These are phyloP conservation scores for Cardamine occulta DNA, from an alignment of 345 rosid genomes.

Conservation along the genomic window DNA sequence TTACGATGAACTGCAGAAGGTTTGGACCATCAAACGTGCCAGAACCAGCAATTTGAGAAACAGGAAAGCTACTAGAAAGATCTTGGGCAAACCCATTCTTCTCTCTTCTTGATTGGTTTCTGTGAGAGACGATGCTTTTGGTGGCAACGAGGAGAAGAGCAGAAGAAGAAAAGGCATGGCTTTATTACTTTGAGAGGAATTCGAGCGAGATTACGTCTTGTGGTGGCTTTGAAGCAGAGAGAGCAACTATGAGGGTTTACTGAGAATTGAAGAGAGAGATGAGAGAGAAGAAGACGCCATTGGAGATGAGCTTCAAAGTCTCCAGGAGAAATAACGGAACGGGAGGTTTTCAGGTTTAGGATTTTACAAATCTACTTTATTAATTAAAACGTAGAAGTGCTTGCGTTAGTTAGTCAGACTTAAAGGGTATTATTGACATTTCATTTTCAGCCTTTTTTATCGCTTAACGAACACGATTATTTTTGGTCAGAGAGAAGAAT, in stretches of 20 bases:
- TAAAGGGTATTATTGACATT: slow-evolving; percentile 31
- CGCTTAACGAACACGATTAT: slow-evolving; percentile 17
- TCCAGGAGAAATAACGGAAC: slow-evolving; percentile 15
- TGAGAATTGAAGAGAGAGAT: slow-evolving; percentile 59
- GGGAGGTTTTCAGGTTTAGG: slow-evolving; percentile 44
- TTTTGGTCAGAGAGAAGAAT: not conserved
- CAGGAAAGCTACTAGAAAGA: slow-evolving; percentile 57
- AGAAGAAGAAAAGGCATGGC: slow-evolving; percentile 18
- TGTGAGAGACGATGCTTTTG: slow-evolving; percentile 35
- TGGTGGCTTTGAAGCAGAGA: slow-evolving; percentile 50
- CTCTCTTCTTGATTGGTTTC: slow-evolving; percentile 35
- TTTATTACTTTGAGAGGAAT: slow-evolving; percentile 43
- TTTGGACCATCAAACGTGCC: slow-evolving; percentile 50
- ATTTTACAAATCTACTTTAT: slow-evolving; percentile 7
- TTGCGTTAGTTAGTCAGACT: slow-evolving; percentile 28
- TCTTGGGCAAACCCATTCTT: slow-evolving; percentile 41
- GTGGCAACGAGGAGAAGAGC: slow-evolving; percentile 29
- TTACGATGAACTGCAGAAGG: slow-evolving; percentile 67
- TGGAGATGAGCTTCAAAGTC: slow-evolving; percentile 35
- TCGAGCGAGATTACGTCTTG: slow-evolving; percentile 47
- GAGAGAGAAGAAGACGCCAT: slow-evolving; percentile 77
- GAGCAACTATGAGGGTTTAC: slow-evolving; percentile 50
- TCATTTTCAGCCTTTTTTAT: not conserved
- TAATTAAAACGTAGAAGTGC: slow-evolving; percentile 46
- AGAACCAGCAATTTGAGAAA: slow-evolving; percentile 39